Evolutionary conservation across 2,329 filamentous ascomycete species (phyloP), one percentile per base, ranked within the genome.

Genomic region (Phialemoniopsis sp.): DNA sequence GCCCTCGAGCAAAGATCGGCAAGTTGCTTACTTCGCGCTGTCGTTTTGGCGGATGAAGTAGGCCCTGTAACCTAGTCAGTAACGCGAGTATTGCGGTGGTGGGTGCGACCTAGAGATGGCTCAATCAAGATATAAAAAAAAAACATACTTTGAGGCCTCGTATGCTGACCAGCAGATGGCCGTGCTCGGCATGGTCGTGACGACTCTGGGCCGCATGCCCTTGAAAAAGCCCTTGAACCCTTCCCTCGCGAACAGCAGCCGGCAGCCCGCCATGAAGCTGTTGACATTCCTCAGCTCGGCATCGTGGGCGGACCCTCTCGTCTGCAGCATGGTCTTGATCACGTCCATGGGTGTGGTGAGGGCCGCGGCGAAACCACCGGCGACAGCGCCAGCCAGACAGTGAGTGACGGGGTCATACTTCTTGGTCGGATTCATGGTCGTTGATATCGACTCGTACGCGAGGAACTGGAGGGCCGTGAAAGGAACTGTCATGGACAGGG

Each of bases 381-480:
- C 93, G 44, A 97, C 72, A 46, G 88, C 93, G 58, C 93, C 93
- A 14, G 93, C 91, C 41, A 89, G 74, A 58, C 91, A 97, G 66
- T 98, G 93, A 33, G 90, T 96, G 51, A 91, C 73, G 2, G 93
- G 93, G 56, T 97, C 91, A 66, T 98, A 97, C 42, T 75, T 75
- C 59, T 87, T 87, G 19, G 72, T 70, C 1, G 90, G 89, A 62
- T 97, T 96, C 81, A 97, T 89, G 36, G 85, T 64, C 52, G 94
- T 97, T 3, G 90, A 96, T 50, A 97, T 82, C 19, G 91, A 95
- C 62, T 97, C 93, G 74, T 98, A 98, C 40, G 90, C 89, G 58
- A 95, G 88, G 63, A 98, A 97, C 60, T 98, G 93, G 9, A 96
- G 80, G 8, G 93, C 91, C 12, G 91, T 97, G 63, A 97, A 98